Base-by-base conservation (phyloP, 2,329 filamentous ascomycete species). In the Coniochaeta hoffmannii region DNA sequence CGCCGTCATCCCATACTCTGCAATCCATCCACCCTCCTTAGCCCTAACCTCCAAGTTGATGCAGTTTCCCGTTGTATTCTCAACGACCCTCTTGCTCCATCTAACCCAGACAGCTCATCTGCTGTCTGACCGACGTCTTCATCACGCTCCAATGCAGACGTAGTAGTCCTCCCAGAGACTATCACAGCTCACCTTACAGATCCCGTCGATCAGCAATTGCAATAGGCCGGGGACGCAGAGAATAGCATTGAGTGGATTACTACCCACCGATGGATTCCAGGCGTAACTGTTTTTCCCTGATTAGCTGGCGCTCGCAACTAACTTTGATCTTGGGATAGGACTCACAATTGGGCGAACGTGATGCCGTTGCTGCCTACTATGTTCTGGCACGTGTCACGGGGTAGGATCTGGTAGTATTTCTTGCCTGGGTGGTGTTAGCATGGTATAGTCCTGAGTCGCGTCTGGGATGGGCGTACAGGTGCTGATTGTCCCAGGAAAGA, bases 151-250 rank as follows among this genome's bases (percentile, higher is more conserved):
- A 28, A 46, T 28, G 41, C 63, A 65, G 6, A 64, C 61, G 30
- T 60, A 64, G 22, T 62, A 65, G 22, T 62, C 63, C 17, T 54
- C 53, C 60, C 59, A 61, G 36, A 65, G 32, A 15, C 53, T 55
- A 31, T 64, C 62, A 55, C 63, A 65, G 50, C 61, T 56, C 36
- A 64, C 60, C 62, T 65, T 53, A 41, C 58, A 64, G 28, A 60
- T 35, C 14, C 56, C 59, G 28, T 55, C 62, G 58, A 63, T 59
- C 55, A 63, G 26, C 24, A 56, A 28, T n/a, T 58, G 50, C 55
- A 58, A 35, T 50, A 44, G 41, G 32, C 32, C 53, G 34, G 56
- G 54, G 24, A 56, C 55, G 57, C 57, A 61, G 14, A 56, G 35
- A 17, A 52, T 31, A 14, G 17, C 19, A 36, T 26, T 50, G 28